Evolutionary conservation across 2,329 filamentous ascomycete genomes (phyloP).

Genomic region (Teratosphaeria viscida): DNA sequence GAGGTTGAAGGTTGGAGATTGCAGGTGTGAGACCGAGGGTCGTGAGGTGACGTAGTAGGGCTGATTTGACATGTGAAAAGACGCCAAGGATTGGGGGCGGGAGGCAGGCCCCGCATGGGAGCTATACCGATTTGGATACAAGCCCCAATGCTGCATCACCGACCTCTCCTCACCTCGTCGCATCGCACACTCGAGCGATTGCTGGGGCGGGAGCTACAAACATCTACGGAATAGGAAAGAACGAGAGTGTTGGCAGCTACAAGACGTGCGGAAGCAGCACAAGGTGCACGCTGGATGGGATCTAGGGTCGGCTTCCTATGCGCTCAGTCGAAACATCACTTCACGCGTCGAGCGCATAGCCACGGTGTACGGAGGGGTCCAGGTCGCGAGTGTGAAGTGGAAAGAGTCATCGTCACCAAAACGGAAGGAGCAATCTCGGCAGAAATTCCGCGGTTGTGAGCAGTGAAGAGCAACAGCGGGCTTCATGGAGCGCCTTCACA

Average conservation of each 20-base stretch:
- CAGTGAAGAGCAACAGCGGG: constrained; percentile 6
- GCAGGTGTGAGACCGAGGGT: too few relatives aligned
- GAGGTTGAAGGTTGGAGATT: too few relatives aligned
- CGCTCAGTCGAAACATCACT: not conserved
- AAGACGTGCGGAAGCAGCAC: not conserved
- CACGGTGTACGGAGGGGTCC: not conserved
- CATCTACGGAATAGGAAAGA: not conserved
- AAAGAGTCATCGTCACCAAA: not conserved
- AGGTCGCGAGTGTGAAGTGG: not conserved
- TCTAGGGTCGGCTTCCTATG: not conserved
- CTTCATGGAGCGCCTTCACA: constrained; percentile 22
- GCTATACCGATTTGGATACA: not conserved
- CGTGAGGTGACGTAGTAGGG: too few relatives aligned
- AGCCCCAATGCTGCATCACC: not conserved
- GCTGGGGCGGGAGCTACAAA: not conserved
- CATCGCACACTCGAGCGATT: not conserved
- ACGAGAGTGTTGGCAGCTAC: not conserved
- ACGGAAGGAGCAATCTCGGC: not conserved
- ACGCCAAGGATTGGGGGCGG: not conserved
- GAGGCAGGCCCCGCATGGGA: not conserved
- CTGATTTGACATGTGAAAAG: not conserved
- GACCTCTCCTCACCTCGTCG: not conserved
- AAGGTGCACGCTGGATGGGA: not conserved
- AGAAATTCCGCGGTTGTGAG: not conserved
- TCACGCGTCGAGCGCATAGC: not conserved